A percentile compares a stretch with the other conserved stretches of the same genome.
Evolutionary conservation across 2,329 filamentous ascomycete species (phyloP).

Genomic region (Ophiostoma triangulosporum): DNA sequence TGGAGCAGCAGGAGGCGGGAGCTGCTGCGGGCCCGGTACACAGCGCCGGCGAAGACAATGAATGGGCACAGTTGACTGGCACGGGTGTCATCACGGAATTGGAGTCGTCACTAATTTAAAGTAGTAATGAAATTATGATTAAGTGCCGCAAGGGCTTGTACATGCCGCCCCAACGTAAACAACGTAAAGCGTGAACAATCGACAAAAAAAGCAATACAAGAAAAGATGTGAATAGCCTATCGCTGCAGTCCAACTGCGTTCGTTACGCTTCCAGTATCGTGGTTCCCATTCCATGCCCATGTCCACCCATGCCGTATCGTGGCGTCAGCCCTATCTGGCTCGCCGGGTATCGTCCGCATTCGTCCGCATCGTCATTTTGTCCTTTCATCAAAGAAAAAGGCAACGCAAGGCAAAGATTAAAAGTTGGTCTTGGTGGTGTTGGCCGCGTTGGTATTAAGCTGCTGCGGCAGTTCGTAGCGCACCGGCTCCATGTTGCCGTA

Average conservation of each 20-base stretch:
- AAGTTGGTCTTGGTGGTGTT: not conserved
- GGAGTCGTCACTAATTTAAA: too few species aligned
- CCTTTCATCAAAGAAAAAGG: not conserved
- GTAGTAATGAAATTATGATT: too few species aligned
- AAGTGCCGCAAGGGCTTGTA: too few species aligned
- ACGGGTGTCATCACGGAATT: too few species aligned
- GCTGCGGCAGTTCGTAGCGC: constrained; percentile 1
- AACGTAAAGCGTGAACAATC: too few species aligned
- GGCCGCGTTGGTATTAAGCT: not conserved
- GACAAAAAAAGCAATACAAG: too few species aligned
- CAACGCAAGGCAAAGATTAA: not conserved
- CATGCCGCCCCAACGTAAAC: too few species aligned
- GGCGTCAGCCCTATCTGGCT: not conserved
- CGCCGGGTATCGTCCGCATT: not conserved
- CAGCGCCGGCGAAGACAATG: not conserved
- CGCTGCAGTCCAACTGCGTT: too few species aligned
- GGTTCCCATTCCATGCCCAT: not conserved
- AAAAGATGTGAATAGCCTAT: too few species aligned
- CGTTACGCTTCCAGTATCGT: too few species aligned
- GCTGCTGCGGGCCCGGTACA: too few species aligned
- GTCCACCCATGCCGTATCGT: not conserved
- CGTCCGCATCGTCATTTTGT: not conserved
- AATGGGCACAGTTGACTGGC: too few species aligned
- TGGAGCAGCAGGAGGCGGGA: not conserved
- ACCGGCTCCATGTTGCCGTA: constrained; percentile 1